Conservation (phyloP, 306 rosid species). For the Cucumis hystrix region DNA sequence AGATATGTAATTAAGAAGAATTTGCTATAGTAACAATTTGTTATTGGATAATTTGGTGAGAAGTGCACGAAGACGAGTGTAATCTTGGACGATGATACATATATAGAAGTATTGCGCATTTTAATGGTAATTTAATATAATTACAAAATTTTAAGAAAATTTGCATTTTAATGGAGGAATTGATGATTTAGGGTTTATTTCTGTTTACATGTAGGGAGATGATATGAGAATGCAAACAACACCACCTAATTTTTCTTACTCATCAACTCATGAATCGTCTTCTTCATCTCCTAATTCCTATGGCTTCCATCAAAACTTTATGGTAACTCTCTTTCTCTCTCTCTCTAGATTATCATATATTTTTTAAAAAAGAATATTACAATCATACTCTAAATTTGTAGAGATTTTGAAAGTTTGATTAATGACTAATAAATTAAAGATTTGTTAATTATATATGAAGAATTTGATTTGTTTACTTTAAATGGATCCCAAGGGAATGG, state of each 20-base stretch:
- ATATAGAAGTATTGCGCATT: no score
- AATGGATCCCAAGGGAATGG: slow-evolving; percentile 21
- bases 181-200: background rate
- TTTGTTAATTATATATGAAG: background rate
- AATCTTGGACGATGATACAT: no score
- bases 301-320: slow-evolving; percentile 56
- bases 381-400: no score
- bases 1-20: no score
- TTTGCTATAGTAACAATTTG: no score
- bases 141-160: no score
- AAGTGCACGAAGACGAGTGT: no score
- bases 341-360: background rate
- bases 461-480: background rate
- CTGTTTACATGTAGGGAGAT: background rate
- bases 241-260: slow-evolving; percentile 45
- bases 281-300: slow-evolving; percentile 30
- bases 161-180: background rate
- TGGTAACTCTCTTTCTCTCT: slow-evolving; percentile 30
- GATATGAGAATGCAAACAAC: slow-evolving; percentile 58
- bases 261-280: slow-evolving; percentile 58
- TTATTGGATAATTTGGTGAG: no score
- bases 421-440: background rate
- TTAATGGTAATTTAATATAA: no score
- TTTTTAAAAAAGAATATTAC: no score
- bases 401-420: background rate